Evolutionary conservation across 2,329 filamentous ascomycete genomes (phyloP).

Genomic region (Aspergillus quadrilineatus): DNA sequence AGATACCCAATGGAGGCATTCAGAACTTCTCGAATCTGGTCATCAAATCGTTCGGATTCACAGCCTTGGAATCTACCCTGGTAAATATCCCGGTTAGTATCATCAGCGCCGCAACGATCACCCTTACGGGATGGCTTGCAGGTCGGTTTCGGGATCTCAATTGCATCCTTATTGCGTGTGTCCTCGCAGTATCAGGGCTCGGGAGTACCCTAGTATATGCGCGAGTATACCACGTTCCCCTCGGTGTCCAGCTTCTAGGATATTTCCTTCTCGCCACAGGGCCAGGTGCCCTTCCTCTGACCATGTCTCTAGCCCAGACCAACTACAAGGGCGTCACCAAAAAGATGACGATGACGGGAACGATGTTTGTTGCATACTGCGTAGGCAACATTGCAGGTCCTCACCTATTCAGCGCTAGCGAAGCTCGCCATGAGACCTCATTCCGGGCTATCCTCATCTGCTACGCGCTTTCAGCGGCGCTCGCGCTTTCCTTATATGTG

Average conservation of each 20-base stretch:
- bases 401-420: slow-evolving; percentile 53
- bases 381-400: slow-evolving; percentile 58
- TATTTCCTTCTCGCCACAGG: slow-evolving; percentile 59
- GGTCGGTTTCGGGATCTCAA: slow-evolving; percentile 8
- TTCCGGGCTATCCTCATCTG: slow-evolving; percentile 59
- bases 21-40: slow-evolving; percentile 52
- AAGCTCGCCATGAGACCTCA: slow-evolving; percentile 54
- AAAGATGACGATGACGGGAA: slow-evolving; percentile 59
- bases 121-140: slow-evolving; percentile 15
- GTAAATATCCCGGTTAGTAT: slow-evolving; percentile 61
- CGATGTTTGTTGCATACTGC: slow-evolving; percentile 58
- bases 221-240: slow-evolving; percentile 36
- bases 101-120: slow-evolving; percentile 33
- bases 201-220: slow-evolving; percentile 57
- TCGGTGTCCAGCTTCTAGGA: slow-evolving; percentile 53
- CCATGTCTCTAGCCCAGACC: slow-evolving; percentile 55
- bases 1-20: slow-evolving; percentile 60
- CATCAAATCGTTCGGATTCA: slow-evolving; percentile 57
- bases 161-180: slow-evolving; percentile 45
- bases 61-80: slow-evolving; percentile 51
- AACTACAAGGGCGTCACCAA: slow-evolving; percentile 60
- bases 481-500: slow-evolving; percentile 47
- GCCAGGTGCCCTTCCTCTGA: slow-evolving; percentile 55
- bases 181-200: slow-evolving; percentile 53
- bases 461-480: slow-evolving; percentile 51